Evolutionary conservation across 2,329 filamentous ascomycete species (phyloP), one percentile per base, ranked within the genome.

Genomic region (Aureobasidium zeae): DNA sequence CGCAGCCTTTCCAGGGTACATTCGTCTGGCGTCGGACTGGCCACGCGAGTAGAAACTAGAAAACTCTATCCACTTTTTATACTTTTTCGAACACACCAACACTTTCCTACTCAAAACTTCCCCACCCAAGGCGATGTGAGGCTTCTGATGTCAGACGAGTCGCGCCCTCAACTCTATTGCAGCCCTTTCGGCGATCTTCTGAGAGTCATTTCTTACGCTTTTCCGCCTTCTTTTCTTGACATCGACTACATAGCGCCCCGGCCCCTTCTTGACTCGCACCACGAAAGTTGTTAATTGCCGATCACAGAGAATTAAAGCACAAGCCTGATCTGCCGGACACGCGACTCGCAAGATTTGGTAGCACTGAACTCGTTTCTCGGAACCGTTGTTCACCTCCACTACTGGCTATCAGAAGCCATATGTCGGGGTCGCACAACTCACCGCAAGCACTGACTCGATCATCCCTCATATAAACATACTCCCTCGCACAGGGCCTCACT

Each of bases 331-430:
- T 34, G 30, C 39, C 39, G 39, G 39, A 16, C 39, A 43, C 39
- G 39, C 39, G 39, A 43, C 39, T 34, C 39, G 39, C 39, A 43
- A 43, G 39, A 43, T 43, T 43, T 34, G 39, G 39, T 44, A 35
- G 39, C 24, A 44, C 39, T 44, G 31, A 44, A 35, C 39, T 44
- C 39, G 28, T 35, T 43, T 44, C 13, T 44, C 39, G 39, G 39
- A 44, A 44, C 39, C 30, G 31, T 44, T 44, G 19, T 31, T 16
- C 35, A 35, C 30, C 35, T 34, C 30, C 39, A 44, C 39, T 31
- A 29, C 22, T 44, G 31, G 31, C 31, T 35, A 25, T 16, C 19
- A n/a, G 21, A 36, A 20, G 38, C 33, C 29, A 42, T 42, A 33
- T 42, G 35, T 34, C 39, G 31, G 31, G 39, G 39, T 44, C 31